Conservation (phyloP, 371 early-diverging fungal species). For the Mortierella sp. region DNA sequence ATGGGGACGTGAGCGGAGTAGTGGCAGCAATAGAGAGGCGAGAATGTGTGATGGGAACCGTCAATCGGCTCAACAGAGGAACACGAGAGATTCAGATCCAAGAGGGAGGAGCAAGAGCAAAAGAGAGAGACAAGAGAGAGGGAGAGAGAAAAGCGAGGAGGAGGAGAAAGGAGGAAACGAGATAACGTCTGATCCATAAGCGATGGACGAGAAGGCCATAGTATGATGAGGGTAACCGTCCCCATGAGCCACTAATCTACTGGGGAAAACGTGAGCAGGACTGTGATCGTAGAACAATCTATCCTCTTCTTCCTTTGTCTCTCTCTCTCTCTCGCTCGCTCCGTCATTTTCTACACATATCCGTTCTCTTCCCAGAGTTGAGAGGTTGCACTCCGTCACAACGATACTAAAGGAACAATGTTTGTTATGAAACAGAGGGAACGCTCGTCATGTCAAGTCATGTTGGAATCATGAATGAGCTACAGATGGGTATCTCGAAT, state of each 20-base stretch:
- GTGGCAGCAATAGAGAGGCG: too few relatives aligned
- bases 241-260: too few relatives aligned
- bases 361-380: slow-evolving; percentile 42
- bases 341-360: slow-evolving; percentile 18
- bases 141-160: not conserved
- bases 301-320: slow-evolving; percentile 10
- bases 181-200: not conserved
- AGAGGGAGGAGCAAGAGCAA: not conserved
- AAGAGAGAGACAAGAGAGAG: not conserved
- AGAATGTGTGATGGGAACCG: not conserved
- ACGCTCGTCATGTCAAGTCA: slow-evolving; percentile 3
- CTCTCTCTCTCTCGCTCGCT: not conserved
- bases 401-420: slow-evolving; percentile 41
- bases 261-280: slow-evolving; percentile 1
- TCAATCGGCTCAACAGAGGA: too few relatives aligned
- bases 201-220: not conserved
- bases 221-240: not conserved
- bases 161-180: not conserved
- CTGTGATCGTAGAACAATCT: slow-evolving; percentile 19
- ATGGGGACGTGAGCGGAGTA: too few relatives aligned
- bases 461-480: slow-evolving; percentile 27
- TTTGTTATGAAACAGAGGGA: slow-evolving; percentile 4
- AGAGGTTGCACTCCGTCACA: slow-evolving; percentile 37
- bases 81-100: too few relatives aligned
- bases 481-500: slow-evolving; percentile 36